A percentile compares a stretch with the other conserved stretches of the same genome.
These are phyloP conservation scores for Clitoria ternatea DNA, from an alignment of 306 rosid genomes.

Conservation along the genomic window DNA sequence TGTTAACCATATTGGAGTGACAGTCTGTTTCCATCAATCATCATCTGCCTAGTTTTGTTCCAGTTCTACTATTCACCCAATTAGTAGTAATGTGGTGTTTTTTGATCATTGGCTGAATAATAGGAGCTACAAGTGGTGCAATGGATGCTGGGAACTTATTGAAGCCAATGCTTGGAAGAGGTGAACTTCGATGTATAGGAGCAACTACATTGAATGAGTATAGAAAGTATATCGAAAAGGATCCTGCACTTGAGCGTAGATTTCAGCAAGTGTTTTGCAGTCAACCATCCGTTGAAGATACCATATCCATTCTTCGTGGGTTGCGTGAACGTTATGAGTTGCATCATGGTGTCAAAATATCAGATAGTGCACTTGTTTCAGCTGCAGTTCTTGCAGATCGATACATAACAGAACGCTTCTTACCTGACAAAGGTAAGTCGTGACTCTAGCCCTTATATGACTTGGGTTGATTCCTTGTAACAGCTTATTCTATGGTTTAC, in stretches of 20 bases:
- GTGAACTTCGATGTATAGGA: constrained; percentile 96
- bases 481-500: neutral
- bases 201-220: constrained; percentile 94
- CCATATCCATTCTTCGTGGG: constrained; percentile 96
- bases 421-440: constrained; percentile 85
- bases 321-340: constrained; percentile 94
- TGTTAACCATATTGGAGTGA: neutral
- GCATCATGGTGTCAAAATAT: constrained; percentile 98
- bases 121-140: constrained; percentile 97
- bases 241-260: constrained; percentile 95
- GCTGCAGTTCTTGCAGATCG: constrained; percentile 94
- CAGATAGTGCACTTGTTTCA: constrained; percentile 94
- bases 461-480: neutral
- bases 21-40: neutral
- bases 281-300: constrained; percentile 91
- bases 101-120: constrained; percentile 24
- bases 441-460: neutral
- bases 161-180: constrained; percentile 98
- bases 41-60: constrained; percentile 10
- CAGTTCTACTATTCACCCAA: neutral
- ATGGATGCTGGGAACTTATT: constrained; percentile 98
- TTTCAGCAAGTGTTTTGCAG: constrained; percentile 92
- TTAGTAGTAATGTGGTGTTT: constrained; percentile 10
- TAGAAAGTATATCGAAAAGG: constrained; percentile 93
- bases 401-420: constrained; percentile 85